A percentile compares a stretch with the other conserved stretches of the same genome.
Conservation (phyloP, 2,329 filamentous ascomycete species). For the Aspergillus sp. region DNA sequence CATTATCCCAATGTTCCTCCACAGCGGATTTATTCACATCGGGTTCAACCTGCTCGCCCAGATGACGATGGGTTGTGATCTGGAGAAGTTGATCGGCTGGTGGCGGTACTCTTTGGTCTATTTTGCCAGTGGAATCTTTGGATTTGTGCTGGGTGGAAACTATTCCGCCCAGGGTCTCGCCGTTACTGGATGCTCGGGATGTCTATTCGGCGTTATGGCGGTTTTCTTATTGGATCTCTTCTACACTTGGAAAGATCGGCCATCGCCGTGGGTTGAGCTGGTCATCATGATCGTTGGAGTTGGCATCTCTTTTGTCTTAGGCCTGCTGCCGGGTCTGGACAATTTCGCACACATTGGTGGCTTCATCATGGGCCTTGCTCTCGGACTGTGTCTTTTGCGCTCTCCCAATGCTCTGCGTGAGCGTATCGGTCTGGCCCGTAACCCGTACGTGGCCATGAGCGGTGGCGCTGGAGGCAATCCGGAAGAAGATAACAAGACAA, state of each 20-base stretch:
- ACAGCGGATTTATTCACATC: conserved; percentile 90
- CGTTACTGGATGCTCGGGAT: conserved; percentile 84
- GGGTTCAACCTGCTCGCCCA: conserved; percentile 93
- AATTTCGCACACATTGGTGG: conserved; percentile 98
- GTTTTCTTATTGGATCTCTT: conserved; percentile 83
- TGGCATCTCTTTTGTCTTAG: conserved; percentile 83
- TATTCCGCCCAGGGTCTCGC: conserved; percentile 77
- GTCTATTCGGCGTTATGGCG: conserved; percentile 86
- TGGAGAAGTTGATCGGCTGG: conserved; percentile 85
- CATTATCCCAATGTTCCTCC: conserved; percentile 91
- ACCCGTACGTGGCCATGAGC: conserved; percentile 67
- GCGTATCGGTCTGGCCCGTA: conserved; percentile 64
- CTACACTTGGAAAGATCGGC: conserved; percentile 83
- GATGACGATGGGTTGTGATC: conserved; percentile 82
- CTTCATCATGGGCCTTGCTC: conserved; percentile 82
- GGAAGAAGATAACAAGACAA: conserved; percentile 40
- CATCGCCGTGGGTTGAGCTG: conserved; percentile 75
- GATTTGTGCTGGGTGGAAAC: conserved; percentile 91
- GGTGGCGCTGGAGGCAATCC: conserved; percentile 35
- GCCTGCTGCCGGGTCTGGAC: conserved; percentile 85
- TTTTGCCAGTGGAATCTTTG: conserved; percentile 86
- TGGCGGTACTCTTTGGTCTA: conserved; percentile 89
- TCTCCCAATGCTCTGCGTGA: conserved; percentile 77
- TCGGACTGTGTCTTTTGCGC: conserved; percentile 82
- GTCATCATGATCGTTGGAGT: conserved; percentile 82